Conservation (phyloP, 352 stramenopile species). For the Globisporangium emineosum region DNA sequence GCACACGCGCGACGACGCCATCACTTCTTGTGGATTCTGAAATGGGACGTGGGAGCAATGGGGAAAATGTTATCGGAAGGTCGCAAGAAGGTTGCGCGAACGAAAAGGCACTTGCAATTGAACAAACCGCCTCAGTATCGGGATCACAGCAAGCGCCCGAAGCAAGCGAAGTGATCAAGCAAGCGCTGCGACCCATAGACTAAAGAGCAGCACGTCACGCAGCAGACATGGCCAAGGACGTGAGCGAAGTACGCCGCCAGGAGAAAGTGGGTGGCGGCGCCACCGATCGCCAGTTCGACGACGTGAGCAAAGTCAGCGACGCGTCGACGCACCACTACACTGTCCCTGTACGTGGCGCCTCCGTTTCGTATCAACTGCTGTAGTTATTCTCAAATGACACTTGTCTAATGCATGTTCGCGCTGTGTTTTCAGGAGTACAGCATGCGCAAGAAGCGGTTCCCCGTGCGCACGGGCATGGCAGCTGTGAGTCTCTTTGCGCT, state of each 20-base stretch:
- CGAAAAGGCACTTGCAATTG: slow-evolving; percentile 20
- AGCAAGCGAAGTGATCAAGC: not conserved
- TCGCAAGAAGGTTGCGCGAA: slow-evolving; percentile 23
- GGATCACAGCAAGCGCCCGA: not conserved
- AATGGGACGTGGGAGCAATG: not conserved
- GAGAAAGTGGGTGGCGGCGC: slow-evolving; percentile 27
- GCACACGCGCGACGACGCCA: slow-evolving; percentile 38
- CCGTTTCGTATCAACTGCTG: not conserved
- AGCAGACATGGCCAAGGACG: slow-evolving; percentile 54
- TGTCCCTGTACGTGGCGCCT: slow-evolving; percentile 20
- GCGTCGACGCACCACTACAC: slow-evolving; percentile 14
- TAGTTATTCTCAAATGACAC: not conserved
- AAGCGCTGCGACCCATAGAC: not conserved
- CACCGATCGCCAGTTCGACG: slow-evolving; percentile 23
- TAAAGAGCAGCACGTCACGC: not conserved
- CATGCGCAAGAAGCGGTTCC: slow-evolving; percentile 53
- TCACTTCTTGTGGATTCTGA: not conserved
- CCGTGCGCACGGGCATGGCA: slow-evolving; percentile 68
- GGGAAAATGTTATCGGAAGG: slow-evolving; percentile 10
- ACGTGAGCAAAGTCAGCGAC: slow-evolving; percentile 30
- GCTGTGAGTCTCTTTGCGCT: slow-evolving; percentile 67
- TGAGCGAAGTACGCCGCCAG: slow-evolving; percentile 27
- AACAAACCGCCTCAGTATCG: not conserved
- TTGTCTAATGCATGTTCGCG: not conserved
- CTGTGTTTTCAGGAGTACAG: slow-evolving; percentile 26